phyloP scores from a whole-genome alignment of 306 rosid genomes.

The Castanea sativa region DNA sequence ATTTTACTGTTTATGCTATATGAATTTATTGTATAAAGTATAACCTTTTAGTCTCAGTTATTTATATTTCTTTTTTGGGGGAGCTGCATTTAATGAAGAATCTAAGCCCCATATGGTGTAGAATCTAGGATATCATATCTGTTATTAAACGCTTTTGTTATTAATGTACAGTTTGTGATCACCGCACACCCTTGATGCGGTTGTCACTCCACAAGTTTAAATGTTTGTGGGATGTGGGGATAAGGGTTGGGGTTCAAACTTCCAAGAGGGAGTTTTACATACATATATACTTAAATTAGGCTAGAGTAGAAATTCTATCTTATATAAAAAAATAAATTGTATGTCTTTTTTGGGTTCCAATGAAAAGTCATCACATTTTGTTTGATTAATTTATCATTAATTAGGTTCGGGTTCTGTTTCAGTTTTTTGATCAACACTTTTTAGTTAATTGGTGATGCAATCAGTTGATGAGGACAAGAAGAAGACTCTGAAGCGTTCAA shows the following conservation, averaged over 20 bases:
- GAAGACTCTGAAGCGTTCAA: conserved; percentile 67
- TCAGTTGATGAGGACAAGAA: conserved; percentile 60
- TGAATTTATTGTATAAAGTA: background rate
- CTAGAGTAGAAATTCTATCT: too few species aligned
- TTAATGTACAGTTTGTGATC: background rate
- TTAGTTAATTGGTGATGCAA: conserved; percentile 61
- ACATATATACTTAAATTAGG: too few species aligned
- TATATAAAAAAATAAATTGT: background rate
- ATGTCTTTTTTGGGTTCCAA: background rate
- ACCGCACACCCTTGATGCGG: too few species aligned
- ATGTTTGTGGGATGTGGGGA: background rate
- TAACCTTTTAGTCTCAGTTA: background rate
- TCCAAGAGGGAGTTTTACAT: too few species aligned
- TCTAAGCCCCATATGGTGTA: background rate
- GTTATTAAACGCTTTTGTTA: background rate
- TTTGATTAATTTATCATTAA: conserved; percentile 15
- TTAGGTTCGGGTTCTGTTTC: conserved; percentile 24
- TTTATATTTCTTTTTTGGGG: background rate
- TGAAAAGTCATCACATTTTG: background rate
- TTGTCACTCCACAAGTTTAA: too few species aligned
- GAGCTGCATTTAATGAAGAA: background rate
- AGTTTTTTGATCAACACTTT: conserved; percentile 30
- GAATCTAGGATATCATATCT: background rate
- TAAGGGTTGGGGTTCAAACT: too few species aligned
- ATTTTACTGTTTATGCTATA: background rate